Percentiles rank a stretch among this genome's conserved stretches.
Conservation (phyloP, 352 stramenopile species). For the Phytopythium sindhum region DNA sequence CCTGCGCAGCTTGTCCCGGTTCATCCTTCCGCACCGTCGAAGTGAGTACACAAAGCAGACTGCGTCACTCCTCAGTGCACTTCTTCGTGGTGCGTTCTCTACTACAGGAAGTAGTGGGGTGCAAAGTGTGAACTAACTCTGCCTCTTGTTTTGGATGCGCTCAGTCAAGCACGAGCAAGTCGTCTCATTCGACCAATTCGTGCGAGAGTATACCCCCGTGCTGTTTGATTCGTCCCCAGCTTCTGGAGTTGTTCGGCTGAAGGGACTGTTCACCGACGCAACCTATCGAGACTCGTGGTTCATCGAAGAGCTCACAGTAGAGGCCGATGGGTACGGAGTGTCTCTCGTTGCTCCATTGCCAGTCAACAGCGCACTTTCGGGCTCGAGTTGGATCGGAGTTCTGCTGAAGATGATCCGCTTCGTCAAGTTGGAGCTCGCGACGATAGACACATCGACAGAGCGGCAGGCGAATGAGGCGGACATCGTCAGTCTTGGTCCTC, state of each 20-base stretch:
- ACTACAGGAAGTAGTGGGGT: neutral
- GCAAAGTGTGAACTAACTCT: neutral
- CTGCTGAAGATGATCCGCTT: conserved; percentile 52
- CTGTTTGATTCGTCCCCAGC: conserved; percentile 34
- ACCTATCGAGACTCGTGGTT: conserved; percentile 43
- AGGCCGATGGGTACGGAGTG: conserved; percentile 42
- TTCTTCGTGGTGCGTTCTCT: conserved; percentile 29
- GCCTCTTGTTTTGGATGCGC: neutral
- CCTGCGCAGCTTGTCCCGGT: conserved; percentile 26
- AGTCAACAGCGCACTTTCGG: conserved; percentile 18
- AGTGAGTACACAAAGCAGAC: conserved; percentile 30
- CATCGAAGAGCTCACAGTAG: conserved; percentile 47
- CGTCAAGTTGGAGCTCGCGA: conserved; percentile 35
- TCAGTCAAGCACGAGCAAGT: conserved; percentile 23
- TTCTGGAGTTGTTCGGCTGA: conserved; percentile 29
- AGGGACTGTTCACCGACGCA: conserved; percentile 29
- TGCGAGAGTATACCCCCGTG: conserved; percentile 38
- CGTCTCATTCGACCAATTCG: conserved; percentile 38
- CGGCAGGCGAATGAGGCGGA: neutral
- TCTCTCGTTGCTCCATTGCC: conserved; percentile 46
- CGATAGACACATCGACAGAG: neutral
- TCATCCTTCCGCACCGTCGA: conserved; percentile 15
- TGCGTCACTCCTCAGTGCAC: conserved; percentile 22
- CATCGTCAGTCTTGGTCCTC: too few species aligned
- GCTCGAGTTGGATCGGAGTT: conserved; percentile 50